Conservation (phyloP, 768 basidiomycete species). For the Agaricus sinodeliciosus region DNA sequence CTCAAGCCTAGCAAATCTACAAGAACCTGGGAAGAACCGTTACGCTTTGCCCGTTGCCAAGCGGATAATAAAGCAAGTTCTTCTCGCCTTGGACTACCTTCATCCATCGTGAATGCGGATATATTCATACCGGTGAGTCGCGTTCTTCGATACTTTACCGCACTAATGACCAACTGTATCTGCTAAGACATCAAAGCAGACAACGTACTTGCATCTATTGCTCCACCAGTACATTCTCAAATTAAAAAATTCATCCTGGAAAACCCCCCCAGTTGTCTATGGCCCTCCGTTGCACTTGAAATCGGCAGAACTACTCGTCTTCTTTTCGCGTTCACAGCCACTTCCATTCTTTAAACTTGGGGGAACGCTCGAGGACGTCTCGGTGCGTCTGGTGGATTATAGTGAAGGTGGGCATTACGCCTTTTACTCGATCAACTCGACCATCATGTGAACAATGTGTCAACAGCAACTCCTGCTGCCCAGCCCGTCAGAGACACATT, state of each 20-base stretch:
- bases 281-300: constrained; percentile 7
- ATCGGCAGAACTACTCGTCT: background rate
- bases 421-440: background rate
- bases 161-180: background rate
- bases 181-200: background rate
- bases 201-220: constrained; percentile 9
- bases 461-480: background rate
- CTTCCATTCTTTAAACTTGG: constrained; percentile 4
- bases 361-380: constrained; percentile 7
- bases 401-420: constrained; percentile 3
- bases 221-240: constrained; percentile 4
- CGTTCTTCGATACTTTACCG: background rate
- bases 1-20: too few relatives aligned
- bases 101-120: constrained; percentile 16
- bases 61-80: too few relatives aligned
- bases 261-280: background rate
- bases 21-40: too few relatives aligned
- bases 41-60: background rate
- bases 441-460: too few relatives aligned
- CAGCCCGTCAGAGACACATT: background rate
- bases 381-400: constrained; percentile 9
- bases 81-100: constrained; percentile 8
- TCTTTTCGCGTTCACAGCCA: constrained; percentile 10
- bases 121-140: constrained; percentile 8
- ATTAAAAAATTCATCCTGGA: constrained; percentile 3